phyloP scores from a whole-genome alignment of 1,284 basidiomycete species.

The Phylloporus gajari region DNA sequence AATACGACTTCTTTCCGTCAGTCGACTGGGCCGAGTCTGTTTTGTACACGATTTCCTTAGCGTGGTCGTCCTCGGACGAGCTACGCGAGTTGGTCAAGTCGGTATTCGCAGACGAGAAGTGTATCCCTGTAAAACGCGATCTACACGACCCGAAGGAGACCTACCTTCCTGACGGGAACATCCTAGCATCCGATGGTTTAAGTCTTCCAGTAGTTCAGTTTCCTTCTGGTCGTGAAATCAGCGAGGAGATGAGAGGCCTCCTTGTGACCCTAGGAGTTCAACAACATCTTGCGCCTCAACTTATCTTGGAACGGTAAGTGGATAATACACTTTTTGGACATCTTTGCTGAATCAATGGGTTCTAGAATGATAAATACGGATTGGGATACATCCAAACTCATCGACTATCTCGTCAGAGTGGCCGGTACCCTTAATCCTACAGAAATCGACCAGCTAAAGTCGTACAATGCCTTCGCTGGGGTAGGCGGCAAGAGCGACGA shows the following conservation, averaged over 20 bases:
- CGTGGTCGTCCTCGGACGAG: slow-evolving; percentile 67
- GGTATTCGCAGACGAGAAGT: slow-evolving; percentile 70
- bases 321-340: too few relatives aligned
- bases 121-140: slow-evolving; percentile 85
- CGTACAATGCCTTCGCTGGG: slow-evolving; percentile 79
- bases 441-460: slow-evolving; percentile 76
- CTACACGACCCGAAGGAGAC: slow-evolving; percentile 54
- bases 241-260: not conserved
- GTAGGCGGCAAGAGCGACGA: slow-evolving; percentile 55
- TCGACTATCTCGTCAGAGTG: not conserved
- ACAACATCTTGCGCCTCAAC: too few relatives aligned
- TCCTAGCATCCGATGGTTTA: not conserved
- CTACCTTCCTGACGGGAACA: not conserved
- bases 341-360: too few relatives aligned
- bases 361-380: not conserved
- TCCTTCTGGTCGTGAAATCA: not conserved
- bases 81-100: slow-evolving; percentile 52
- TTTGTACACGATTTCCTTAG: slow-evolving; percentile 71
- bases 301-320: too few relatives aligned
- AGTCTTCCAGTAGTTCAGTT: not conserved
- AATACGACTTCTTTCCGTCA: slow-evolving; percentile 67
- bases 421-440: slow-evolving; percentile 51
- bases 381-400: not conserved
- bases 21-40: slow-evolving; percentile 85
- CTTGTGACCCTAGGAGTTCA: not conserved